Percentiles rank a stretch among this genome's conserved stretches.
phyloP scores from a whole-genome alignment of 2,329 filamentous ascomycete genomes.

The Colletotrichum sojae region DNA sequence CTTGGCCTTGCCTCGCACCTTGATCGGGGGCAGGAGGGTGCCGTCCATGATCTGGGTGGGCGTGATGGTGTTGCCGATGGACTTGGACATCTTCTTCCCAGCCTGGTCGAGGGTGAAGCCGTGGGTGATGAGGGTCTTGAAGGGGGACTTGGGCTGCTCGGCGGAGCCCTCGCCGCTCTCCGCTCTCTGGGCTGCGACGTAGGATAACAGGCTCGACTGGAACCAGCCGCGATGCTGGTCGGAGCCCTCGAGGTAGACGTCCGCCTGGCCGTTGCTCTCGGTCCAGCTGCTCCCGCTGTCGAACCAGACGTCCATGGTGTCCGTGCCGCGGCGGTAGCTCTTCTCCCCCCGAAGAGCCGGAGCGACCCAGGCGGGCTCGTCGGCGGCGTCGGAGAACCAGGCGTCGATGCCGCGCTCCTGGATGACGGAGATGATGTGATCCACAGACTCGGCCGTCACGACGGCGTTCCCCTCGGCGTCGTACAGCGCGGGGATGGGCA shows the following conservation, averaged over 20 bases:
- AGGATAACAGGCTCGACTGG: conserved; percentile 93
- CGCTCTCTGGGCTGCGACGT: conserved; percentile 75
- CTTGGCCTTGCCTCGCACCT: conserved; percentile 70
- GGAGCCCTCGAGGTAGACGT: conserved; percentile 93
- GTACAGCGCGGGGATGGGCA: conserved; percentile 94
- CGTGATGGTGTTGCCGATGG: conserved; percentile 87
- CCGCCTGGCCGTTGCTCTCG: conserved; percentile 71
- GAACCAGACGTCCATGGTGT: conserved; percentile 99
- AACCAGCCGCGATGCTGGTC: conserved; percentile 99
- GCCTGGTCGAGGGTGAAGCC: conserved; percentile 92
- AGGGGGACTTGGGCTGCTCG: conserved; percentile 71
- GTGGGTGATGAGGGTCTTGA: conserved; percentile 92
- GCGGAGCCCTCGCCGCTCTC: conserved; percentile 47
- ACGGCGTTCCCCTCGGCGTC: conserved; percentile 79
- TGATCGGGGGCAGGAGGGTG: conserved; percentile 79
- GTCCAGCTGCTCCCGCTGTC: conserved; percentile 97
- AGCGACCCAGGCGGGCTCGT: conserved; percentile 85
- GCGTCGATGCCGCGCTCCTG: conserved; percentile 85
- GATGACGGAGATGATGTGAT: conserved; percentile 87
- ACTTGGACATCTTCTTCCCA: conserved; percentile 99
- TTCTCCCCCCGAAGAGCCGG: conserved; percentile 66
- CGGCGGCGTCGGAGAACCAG: conserved; percentile 89
- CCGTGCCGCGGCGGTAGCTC: conserved; percentile 80
- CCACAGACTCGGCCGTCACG: conserved; percentile 83
- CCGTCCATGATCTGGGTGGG: conserved; percentile 90